phyloP scores from a whole-genome alignment of 306 rosid species.

The Quercus aquifolioides region DNA sequence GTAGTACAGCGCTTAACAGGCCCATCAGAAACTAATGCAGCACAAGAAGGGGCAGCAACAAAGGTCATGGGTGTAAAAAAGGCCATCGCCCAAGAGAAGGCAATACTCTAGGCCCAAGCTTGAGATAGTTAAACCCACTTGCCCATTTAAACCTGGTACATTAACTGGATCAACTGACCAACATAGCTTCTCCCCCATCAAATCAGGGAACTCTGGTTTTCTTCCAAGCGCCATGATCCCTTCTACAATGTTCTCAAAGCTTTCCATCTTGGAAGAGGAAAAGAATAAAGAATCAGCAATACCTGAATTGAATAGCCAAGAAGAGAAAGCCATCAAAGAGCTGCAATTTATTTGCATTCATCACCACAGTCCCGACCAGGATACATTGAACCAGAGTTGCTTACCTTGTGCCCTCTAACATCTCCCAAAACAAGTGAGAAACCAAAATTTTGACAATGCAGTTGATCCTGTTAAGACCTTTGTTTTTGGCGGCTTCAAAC shows the following conservation, averaged over 20 bases:
- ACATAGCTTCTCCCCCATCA: conserved; percentile 28
- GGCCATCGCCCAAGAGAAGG: conserved; percentile 53
- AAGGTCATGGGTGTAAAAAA: conserved; percentile 26
- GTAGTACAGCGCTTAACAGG: conserved; percentile 79
- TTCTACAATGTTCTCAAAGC: conserved; percentile 49
- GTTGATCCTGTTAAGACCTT: not conserved
- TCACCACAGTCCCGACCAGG: conserved; percentile 55
- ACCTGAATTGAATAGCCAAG: conserved; percentile 36
- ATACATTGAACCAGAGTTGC: conserved; percentile 54
- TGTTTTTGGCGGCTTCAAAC: conserved; percentile 5
- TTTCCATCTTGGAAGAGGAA: conserved; percentile 44
- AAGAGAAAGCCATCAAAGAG: conserved; percentile 70
- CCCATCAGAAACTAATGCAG: conserved; percentile 37
- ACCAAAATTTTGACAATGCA: conserved; percentile 6
- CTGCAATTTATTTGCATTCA: conserved; percentile 71
- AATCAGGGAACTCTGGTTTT: conserved; percentile 28
- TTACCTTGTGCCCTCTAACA: conserved; percentile 58
- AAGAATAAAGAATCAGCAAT: conserved; percentile 20
- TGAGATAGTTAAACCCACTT: conserved; percentile 62
- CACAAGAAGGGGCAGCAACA: conserved; percentile 18
- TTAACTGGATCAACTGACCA: not conserved
- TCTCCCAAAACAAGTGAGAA: conserved; percentile 40
- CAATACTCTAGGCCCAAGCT: conserved; percentile 71
- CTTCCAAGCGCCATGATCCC: conserved; percentile 60
- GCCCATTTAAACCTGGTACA: conserved; percentile 24